Evolutionary conservation across 768 basidiomycete species (phyloP).

Genomic region (Tricholoma matsutake): DNA sequence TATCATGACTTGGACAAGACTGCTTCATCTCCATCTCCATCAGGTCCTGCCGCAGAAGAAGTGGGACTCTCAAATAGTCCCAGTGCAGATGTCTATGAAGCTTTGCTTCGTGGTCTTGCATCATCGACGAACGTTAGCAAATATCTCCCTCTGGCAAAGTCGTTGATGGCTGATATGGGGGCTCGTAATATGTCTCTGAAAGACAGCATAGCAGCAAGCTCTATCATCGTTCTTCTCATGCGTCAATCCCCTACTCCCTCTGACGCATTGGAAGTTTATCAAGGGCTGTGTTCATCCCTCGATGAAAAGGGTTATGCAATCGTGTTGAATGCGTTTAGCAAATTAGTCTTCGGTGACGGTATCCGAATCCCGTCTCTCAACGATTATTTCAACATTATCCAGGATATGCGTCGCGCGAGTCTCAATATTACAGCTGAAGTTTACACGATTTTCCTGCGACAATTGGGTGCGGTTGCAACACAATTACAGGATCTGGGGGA

Average conservation of each 20-base stretch:
- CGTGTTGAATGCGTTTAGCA: slow-evolving; percentile 63
- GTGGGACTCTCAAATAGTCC: slow-evolving; percentile 40
- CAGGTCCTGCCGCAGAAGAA: slow-evolving; percentile 15
- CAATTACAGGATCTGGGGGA: slow-evolving; percentile 21
- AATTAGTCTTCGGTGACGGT: slow-evolving; percentile 47
- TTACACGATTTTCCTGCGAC: slow-evolving; percentile 66
- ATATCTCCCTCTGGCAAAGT: slow-evolving; percentile 44
- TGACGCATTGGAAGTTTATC: slow-evolving; percentile 65
- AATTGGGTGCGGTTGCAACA: slow-evolving; percentile 46
- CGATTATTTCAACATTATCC: slow-evolving; percentile 73
- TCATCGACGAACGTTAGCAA: slow-evolving; percentile 42
- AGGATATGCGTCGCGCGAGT: slow-evolving; percentile 74
- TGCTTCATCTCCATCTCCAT: slow-evolving; percentile 14
- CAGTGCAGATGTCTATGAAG: slow-evolving; percentile 52
- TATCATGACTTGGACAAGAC: slow-evolving; percentile 41
- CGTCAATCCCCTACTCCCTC: slow-evolving; percentile 48
- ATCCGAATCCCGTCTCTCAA: slow-evolving; percentile 40
- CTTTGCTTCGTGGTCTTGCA: slow-evolving; percentile 47
- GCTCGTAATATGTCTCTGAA: slow-evolving; percentile 42
- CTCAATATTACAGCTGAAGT: slow-evolving; percentile 52
- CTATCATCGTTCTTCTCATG: slow-evolving; percentile 66
- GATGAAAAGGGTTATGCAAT: slow-evolving; percentile 58
- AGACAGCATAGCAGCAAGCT: slow-evolving; percentile 43
- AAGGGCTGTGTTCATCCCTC: slow-evolving; percentile 38
- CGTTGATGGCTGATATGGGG: slow-evolving; percentile 68